Conservation (phyloP, 2,329 filamentous ascomycete genomes). For the Neopestalotiopsis rosae region DNA sequence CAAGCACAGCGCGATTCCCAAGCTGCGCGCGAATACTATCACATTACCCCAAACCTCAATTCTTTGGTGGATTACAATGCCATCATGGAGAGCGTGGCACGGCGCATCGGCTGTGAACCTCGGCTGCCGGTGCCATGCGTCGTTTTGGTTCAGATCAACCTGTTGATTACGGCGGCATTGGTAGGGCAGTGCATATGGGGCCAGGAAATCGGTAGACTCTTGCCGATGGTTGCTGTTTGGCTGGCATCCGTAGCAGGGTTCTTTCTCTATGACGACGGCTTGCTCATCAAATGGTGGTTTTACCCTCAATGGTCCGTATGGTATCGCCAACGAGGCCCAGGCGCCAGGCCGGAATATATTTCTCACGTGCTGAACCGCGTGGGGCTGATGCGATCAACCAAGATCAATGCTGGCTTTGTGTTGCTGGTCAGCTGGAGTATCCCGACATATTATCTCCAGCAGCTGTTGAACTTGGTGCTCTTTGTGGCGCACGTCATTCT, state of each 20-base stretch:
- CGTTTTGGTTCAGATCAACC: not conserved
- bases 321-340: slow-evolving; percentile 12
- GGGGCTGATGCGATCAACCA: not conserved
- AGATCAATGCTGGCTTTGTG: not conserved
- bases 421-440: slow-evolving; percentile 3
- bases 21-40: slow-evolving; percentile 4
- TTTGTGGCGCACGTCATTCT: not conserved
- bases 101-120: slow-evolving; percentile 2
- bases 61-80: slow-evolving; percentile 2
- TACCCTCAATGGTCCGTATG: slow-evolving; percentile 7
- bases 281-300: slow-evolving; percentile 14
- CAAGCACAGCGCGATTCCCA: not conserved
- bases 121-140: not conserved
- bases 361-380: not conserved
- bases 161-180: not conserved
- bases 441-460: slow-evolving; percentile 1
- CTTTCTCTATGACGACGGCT: not conserved
- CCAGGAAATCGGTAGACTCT: not conserved
- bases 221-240: not conserved
- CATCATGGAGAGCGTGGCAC: not conserved
- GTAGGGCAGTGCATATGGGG: not conserved
- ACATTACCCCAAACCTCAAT: not conserved
- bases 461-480: not conserved
- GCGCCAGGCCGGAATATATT: not conserved
- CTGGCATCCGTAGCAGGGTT: not conserved